Evolutionary conservation across 306 rosid genomes (phyloP).

Genomic region (Glycine soja): DNA sequence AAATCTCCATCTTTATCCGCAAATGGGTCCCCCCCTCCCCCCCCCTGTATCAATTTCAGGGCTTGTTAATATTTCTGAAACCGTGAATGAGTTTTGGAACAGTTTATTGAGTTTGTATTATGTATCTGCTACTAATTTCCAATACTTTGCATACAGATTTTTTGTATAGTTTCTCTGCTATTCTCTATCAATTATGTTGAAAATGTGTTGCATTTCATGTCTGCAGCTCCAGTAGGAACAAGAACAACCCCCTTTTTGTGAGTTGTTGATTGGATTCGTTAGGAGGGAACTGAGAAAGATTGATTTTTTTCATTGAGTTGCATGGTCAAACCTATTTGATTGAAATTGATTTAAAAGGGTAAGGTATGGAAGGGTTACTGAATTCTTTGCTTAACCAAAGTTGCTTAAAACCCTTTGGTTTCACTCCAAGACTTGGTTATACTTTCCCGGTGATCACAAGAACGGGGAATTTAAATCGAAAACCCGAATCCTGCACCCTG

Average conservation of each 20-base stretch:
- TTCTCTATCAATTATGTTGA: constrained; percentile 27
- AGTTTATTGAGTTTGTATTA: constrained; percentile 6
- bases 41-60: no score
- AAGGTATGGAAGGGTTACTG: constrained; percentile 64
- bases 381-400: constrained; percentile 59
- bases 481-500: constrained; percentile 27
- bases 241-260: background rate
- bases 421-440: constrained; percentile 47
- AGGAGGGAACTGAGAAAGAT: background rate
- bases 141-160: background rate
- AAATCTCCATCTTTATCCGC: background rate
- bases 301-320: background rate
- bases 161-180: background rate
- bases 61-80: no score
- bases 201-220: constrained; percentile 23
- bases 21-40: no score
- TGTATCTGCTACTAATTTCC: constrained; percentile 6
- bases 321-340: constrained; percentile 32
- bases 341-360: constrained; percentile 21
- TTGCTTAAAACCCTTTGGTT: constrained; percentile 61
- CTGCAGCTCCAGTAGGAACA: constrained; percentile 34
- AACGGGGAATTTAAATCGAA: constrained; percentile 46
- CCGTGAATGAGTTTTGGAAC: background rate
- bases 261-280: no score
- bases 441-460: constrained; percentile 43